These are phyloP conservation scores for Phaeosphaeriaceae sp. DNA, from an alignment of 2,329 filamentous ascomycete species.

Conservation along the genomic window DNA sequence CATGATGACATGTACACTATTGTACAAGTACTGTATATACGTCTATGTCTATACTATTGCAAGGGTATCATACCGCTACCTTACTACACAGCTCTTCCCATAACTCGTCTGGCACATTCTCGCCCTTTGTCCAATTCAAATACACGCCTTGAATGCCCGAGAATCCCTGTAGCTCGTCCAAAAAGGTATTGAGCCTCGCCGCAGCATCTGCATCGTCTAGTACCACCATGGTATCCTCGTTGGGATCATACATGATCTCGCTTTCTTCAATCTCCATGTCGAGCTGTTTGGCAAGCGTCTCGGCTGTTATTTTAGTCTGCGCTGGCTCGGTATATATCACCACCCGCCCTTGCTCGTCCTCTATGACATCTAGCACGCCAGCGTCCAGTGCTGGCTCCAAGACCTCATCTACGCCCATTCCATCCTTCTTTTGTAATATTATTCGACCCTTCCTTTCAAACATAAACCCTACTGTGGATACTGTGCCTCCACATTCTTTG, in stretches of 20 bases:
- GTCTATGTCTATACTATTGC: conserved; percentile 21
- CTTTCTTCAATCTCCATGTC: conserved; percentile 72
- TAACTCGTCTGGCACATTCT: conserved; percentile 41
- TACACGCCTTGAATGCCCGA: conserved; percentile 83
- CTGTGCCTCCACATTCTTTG: conserved; percentile 72
- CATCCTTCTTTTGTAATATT: conserved; percentile 68
- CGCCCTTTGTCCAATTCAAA: conserved; percentile 64
- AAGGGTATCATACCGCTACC: conserved; percentile 37
- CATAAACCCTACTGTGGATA: conserved; percentile 79
- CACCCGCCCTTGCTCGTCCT: conserved; percentile 71
- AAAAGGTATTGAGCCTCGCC: conserved; percentile 64
- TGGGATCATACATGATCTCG: conserved; percentile 85
- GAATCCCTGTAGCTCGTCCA: conserved; percentile 68
- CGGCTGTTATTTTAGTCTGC: conserved; percentile 67
- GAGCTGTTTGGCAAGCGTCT: conserved; percentile 67
- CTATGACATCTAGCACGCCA: conserved; percentile 76
- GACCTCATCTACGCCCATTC: conserved; percentile 69
- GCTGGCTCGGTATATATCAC: conserved; percentile 73
- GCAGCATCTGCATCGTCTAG: conserved; percentile 65
- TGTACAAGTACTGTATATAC: conserved; percentile 26
- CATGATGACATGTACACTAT: conserved; percentile 20
- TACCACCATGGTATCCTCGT: conserved; percentile 75
- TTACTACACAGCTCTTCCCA: conserved; percentile 50
- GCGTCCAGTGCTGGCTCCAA: conserved; percentile 84
- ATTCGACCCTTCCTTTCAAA: conserved; percentile 83